Conservation (phyloP, 306 rosid genomes). For the Castanospermum australe region DNA sequence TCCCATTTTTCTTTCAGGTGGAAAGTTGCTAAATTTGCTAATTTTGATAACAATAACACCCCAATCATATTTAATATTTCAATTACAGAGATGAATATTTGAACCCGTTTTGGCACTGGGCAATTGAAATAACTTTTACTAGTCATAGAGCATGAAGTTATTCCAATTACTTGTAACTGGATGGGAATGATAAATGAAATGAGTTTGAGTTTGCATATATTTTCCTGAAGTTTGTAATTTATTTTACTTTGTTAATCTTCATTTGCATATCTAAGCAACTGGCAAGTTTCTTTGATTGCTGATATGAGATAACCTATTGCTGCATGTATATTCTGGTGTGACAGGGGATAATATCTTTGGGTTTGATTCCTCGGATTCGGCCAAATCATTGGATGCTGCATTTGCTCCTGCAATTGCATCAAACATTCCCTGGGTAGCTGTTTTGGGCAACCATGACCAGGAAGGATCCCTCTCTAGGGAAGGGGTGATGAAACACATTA, state of each 20-base stretch:
- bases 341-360: conserved; percentile 89
- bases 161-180: neutral
- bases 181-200: conserved; percentile 14
- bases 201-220: neutral
- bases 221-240: neutral
- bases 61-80: neutral
- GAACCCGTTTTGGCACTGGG: neutral
- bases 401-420: conserved; percentile 86
- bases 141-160: neutral
- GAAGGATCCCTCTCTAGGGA: conserved; percentile 81
- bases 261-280: conserved; percentile 3
- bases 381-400: conserved; percentile 74
- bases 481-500: conserved; percentile 85
- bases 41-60: neutral
- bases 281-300: conserved; percentile 2
- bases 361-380: conserved; percentile 59
- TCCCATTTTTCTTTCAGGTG: neutral
- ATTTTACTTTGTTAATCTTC: neutral
- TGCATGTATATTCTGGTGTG: conserved; percentile 12
- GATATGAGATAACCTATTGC: conserved; percentile 9
- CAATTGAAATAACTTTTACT: neutral
- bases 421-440: conserved; percentile 89
- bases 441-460: conserved; percentile 97
- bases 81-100: neutral
- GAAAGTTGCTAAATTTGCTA: neutral